phyloP scores from a whole-genome alignment of 2,329 filamentous ascomycete genomes.

The Botryosphaeria dothidea region DNA sequence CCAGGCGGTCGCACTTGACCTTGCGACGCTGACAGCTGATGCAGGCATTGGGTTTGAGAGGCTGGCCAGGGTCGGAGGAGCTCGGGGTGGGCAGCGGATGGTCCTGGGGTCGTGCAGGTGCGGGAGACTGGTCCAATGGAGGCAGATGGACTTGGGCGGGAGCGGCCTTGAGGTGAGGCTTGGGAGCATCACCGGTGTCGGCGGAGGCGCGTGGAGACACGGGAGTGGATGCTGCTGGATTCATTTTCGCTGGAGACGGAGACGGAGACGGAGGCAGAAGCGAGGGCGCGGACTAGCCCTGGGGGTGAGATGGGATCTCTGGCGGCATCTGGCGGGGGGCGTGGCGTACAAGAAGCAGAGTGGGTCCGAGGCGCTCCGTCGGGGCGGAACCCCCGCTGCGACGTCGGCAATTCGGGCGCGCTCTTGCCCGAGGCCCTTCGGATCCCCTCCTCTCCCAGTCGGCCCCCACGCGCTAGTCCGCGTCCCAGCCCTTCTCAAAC shows the following conservation, averaged over 20 bases:
- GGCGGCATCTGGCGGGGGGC: neutral
- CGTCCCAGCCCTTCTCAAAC: neutral
- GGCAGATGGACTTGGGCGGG: neutral
- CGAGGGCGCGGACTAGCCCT: neutral
- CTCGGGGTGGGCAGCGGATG: neutral
- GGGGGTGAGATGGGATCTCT: neutral
- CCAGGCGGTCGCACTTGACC: slow-evolving; percentile 35
- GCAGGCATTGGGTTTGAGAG: slow-evolving; percentile 34
- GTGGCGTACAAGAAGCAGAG: neutral
- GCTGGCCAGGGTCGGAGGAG: slow-evolving; percentile 1
- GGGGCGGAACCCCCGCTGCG: neutral
- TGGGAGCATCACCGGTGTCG: neutral
- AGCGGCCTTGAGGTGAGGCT: neutral
- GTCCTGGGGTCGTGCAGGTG: neutral
- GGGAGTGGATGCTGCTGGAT: neutral
- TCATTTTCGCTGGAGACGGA: neutral
- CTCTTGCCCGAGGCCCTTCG: neutral
- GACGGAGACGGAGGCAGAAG: neutral
- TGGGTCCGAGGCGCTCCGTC: neutral
- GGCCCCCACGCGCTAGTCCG: neutral
- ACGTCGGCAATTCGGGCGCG: neutral
- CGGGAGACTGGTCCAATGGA: neutral
- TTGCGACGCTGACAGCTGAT: slow-evolving; percentile 36
- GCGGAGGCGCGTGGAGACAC: neutral
- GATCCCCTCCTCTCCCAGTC: neutral